Percentiles rank a stretch among this genome's conserved stretches.
Evolutionary conservation across 2,329 filamentous ascomycete species (phyloP).

Genomic region (Cladophialophora immunda): DNA sequence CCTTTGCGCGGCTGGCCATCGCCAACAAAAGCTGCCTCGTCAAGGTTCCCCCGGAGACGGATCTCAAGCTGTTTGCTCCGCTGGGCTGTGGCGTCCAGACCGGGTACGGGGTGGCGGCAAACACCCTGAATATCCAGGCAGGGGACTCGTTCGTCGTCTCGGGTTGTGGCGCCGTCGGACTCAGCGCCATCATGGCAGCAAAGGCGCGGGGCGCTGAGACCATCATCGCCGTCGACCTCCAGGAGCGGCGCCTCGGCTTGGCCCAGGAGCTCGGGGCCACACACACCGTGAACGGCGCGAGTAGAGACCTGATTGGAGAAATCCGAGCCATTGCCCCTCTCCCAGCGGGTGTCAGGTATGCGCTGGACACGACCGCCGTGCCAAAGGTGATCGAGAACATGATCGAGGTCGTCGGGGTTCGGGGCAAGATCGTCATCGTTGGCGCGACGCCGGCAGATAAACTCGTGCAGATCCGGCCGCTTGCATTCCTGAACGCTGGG

Average conservation of each 20-base stretch:
- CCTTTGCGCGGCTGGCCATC: conserved; percentile 46
- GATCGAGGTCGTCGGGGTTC: conserved; percentile 53
- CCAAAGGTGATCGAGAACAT: conserved; percentile 54
- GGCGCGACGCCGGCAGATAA: conserved; percentile 57
- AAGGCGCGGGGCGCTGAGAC: conserved; percentile 50
- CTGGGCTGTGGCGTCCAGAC: conserved; percentile 47
- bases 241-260: conserved; percentile 47
- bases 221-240: conserved; percentile 53
- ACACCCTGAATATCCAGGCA: conserved; percentile 48
- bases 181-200: conserved; percentile 59
- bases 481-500: conserved; percentile 9
- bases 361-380: conserved; percentile 61
- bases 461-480: conserved; percentile 47
- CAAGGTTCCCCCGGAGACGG: conserved; percentile 35
- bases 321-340: conserved; percentile 9
- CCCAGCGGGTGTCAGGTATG: conserved; percentile 50
- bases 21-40: conserved; percentile 43
- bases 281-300: conserved; percentile 38
- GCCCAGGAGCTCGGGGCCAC: conserved; percentile 53
- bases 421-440: conserved; percentile 61
- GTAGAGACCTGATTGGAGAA: conserved; percentile 6
- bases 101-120: conserved; percentile 52
- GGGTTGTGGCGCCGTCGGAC: conserved; percentile 57
- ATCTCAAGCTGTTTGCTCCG: conserved; percentile 42
- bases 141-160: conserved; percentile 52